Conservation (phyloP, 2,329 filamentous ascomycete species). For the Colletotrichum sp. region DNA sequence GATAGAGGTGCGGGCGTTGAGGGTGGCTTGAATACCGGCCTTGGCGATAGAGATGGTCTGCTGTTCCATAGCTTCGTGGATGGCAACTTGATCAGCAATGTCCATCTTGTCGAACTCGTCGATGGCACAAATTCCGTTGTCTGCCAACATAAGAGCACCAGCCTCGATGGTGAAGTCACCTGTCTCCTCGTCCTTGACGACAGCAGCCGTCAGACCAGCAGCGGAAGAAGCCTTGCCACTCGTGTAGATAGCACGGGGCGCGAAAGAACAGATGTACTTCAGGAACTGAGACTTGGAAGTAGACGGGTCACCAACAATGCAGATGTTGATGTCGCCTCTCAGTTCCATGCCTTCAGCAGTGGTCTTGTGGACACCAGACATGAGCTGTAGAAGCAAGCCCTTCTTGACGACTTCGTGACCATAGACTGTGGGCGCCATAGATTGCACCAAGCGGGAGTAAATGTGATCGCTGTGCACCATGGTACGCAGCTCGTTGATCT, state of each 20-base stretch:
- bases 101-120: constrained; percentile 99
- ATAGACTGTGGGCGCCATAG: constrained; percentile 95
- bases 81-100: constrained; percentile 93
- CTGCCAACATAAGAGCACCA: constrained; percentile 94
- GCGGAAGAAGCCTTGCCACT: constrained; percentile 97
- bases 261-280: constrained; percentile 96
- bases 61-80: constrained; percentile 99
- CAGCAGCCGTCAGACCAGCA: constrained; percentile 94
- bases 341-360: constrained; percentile 95
- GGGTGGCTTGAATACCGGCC: constrained; percentile 95
- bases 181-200: constrained; percentile 97
- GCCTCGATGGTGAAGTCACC: constrained; percentile 99
- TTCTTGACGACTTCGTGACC: constrained; percentile 98
- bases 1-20: constrained; percentile 95
- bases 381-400: constrained; percentile 88
- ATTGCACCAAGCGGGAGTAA: constrained; percentile 90
- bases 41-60: constrained; percentile 99
- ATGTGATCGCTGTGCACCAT: constrained; percentile 98
- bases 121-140: constrained; percentile 97
- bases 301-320: constrained; percentile 94
- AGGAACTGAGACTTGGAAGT: constrained; percentile 98
- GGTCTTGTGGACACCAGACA: constrained; percentile 92
- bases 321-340: constrained; percentile 98
- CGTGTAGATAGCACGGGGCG: constrained; percentile 96
- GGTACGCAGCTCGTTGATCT: constrained; percentile 88